These are phyloP conservation scores for Leucogyrophana mollusca DNA, from an alignment of 768 basidiomycete species.

Conservation along the genomic window DNA sequence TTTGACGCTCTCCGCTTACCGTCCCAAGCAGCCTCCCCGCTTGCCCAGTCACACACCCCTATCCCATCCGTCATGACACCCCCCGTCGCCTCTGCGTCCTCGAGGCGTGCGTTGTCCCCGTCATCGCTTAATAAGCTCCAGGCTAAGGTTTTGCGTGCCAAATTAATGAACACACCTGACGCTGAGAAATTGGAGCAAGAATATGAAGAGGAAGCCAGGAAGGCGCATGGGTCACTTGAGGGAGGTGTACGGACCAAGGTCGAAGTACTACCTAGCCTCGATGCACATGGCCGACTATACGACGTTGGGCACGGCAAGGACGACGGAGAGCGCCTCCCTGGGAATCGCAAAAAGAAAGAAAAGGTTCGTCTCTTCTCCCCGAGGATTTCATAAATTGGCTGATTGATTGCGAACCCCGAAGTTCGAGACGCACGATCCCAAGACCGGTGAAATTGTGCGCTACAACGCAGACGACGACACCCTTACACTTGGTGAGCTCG, in stretches of 20 bases:
- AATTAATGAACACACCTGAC: constrained; percentile 77
- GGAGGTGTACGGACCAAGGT: constrained; percentile 56
- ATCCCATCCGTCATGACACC: constrained; percentile 93
- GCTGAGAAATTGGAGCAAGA: constrained; percentile 78
- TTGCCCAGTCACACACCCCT: constrained; percentile 71
- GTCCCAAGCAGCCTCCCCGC: constrained; percentile 58
- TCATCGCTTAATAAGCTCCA: constrained; percentile 90
- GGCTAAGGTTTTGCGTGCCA: constrained; percentile 89
- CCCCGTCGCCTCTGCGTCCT: constrained; percentile 31
- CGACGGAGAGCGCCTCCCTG: constrained; percentile 48
- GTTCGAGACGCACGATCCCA: constrained; percentile 88
- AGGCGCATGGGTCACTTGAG: constrained; percentile 42
- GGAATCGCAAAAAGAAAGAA: constrained; percentile 80
- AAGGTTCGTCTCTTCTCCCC: constrained; percentile 40
- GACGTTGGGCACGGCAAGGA: constrained; percentile 84
- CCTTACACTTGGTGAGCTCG: constrained; percentile 83
- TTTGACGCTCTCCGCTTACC: constrained; percentile 62
- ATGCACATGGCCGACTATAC: constrained; percentile 81
- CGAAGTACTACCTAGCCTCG: constrained; percentile 86
- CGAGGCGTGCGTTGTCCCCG: constrained; percentile 56
- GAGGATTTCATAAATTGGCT: constrained; percentile 1
- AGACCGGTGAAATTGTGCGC: constrained; percentile 86
- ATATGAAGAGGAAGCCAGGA: constrained; percentile 72
- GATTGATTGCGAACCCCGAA: constrained; percentile 21
- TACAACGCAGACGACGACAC: constrained; percentile 91